These are phyloP conservation scores for Sonneratia caseolaris DNA, from an alignment of 345 rosid genomes.

Conservation along the genomic window DNA sequence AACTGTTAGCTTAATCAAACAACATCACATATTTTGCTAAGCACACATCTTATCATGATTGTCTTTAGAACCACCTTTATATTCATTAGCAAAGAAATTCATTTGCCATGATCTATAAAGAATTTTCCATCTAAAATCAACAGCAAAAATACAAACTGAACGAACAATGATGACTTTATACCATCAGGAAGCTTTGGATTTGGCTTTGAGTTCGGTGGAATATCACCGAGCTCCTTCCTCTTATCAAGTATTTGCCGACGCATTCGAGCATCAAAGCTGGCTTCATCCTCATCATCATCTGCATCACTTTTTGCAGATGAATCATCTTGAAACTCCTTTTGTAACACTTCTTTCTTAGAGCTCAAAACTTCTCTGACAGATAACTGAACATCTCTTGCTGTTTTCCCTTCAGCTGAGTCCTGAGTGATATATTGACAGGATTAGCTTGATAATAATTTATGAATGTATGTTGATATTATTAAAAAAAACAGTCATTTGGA, in stretches of 20 bases:
- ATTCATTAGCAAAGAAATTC: background rate
- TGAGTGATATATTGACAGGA: constrained; percentile 22
- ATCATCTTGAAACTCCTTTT: constrained; percentile 36
- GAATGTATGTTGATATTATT: background rate
- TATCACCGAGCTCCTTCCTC: constrained; percentile 55
- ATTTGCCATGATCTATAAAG: background rate
- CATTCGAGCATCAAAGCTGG: constrained; percentile 80
- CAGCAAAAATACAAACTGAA: background rate
- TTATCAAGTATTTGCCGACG: constrained; percentile 59
- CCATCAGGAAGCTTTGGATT: constrained; percentile 13
- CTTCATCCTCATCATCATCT: constrained; percentile 47
- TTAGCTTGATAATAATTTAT: background rate
- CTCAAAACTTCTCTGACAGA: constrained; percentile 71
- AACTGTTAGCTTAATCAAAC: background rate
- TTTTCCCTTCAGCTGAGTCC: constrained; percentile 41
- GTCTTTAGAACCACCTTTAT: background rate
- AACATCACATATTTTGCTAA: background rate
- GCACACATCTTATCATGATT: background rate
- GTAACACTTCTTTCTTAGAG: constrained; percentile 47
- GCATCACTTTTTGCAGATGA: constrained; percentile 14
- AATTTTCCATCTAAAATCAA: background rate
- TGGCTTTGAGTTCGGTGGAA: constrained; percentile 11
- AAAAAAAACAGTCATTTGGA: background rate
- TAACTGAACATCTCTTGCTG: constrained; percentile 48
- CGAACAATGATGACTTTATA: background rate